Evolutionary conservation across 768 basidiomycete genomes (phyloP).

Genomic region (Lactarius deliciosus): DNA sequence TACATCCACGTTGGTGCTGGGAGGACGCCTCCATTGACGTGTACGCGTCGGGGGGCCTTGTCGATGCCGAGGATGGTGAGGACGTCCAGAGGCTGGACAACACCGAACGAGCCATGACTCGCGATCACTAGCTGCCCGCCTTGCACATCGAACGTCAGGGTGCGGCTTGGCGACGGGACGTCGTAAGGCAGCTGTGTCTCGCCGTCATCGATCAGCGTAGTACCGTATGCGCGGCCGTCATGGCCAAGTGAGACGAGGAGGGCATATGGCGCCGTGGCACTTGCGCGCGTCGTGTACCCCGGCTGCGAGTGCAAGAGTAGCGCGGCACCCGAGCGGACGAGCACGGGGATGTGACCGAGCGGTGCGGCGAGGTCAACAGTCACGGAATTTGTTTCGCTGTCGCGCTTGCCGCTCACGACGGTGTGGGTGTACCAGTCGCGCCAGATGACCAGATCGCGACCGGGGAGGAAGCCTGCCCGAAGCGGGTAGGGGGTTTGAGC

Average conservation of each 20-base stretch:
- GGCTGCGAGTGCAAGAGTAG: slow-evolving; percentile 62
- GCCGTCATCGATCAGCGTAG: slow-evolving; percentile 71
- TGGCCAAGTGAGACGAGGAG: slow-evolving; percentile 57
- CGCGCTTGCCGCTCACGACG: slow-evolving; percentile 41
- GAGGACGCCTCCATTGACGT: slow-evolving; percentile 9
- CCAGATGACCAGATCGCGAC: slow-evolving; percentile 57
- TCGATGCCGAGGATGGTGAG: slow-evolving; percentile 58
- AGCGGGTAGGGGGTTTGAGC: background rate
- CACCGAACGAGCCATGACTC: slow-evolving; percentile 42
- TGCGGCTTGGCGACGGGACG: slow-evolving; percentile 50
- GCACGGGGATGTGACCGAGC: slow-evolving; percentile 73
- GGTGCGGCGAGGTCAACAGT: slow-evolving; percentile 61
- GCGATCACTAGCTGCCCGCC: slow-evolving; percentile 41
- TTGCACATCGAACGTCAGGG: slow-evolving; percentile 45
- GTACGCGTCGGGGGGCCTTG: slow-evolving; percentile 8
- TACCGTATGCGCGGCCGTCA: slow-evolving; percentile 53
- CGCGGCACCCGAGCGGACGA: slow-evolving; percentile 67
- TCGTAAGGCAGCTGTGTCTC: slow-evolving; percentile 44
- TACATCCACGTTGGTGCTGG: slow-evolving; percentile 20
- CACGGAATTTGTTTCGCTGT: slow-evolving; percentile 33
- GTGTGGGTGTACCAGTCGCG: slow-evolving; percentile 74
- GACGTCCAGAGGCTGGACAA: slow-evolving; percentile 48
- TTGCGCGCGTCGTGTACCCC: slow-evolving; percentile 67
- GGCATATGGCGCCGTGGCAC: slow-evolving; percentile 57
- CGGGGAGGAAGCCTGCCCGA: slow-evolving; percentile 60